Evolutionary conservation across 2,329 filamentous ascomycete species (phyloP).

Genomic region (Colletotrichum karsti): DNA sequence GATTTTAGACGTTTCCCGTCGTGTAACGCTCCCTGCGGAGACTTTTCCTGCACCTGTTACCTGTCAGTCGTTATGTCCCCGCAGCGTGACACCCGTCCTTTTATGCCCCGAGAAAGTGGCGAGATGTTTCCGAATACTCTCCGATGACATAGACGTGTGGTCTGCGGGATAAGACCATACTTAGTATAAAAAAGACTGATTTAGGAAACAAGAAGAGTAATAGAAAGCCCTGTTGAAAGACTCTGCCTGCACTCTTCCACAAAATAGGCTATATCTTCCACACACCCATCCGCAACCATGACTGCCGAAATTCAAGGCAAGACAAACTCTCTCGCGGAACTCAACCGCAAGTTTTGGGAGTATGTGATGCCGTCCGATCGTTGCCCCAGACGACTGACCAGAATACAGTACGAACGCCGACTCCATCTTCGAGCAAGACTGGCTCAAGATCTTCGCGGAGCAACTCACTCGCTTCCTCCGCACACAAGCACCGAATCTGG

Average conservation of each 20-base stretch:
- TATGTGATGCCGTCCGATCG: not conserved
- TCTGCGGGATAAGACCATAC: not conserved
- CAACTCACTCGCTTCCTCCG: slow-evolving; percentile 25
- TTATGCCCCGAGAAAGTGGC: not conserved
- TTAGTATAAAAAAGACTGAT: not conserved
- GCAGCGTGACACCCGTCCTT: not conserved
- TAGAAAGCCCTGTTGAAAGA: too few relatives aligned
- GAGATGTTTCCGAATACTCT: slow-evolving; percentile 25
- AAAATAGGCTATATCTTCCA: not conserved
- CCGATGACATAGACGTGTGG: not conserved
- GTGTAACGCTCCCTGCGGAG: not conserved
- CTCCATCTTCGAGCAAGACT: slow-evolving; percentile 24
- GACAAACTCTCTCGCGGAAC: slow-evolving; percentile 14
- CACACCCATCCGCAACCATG: not conserved
- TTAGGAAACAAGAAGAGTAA: not conserved
- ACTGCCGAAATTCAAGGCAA: not conserved
- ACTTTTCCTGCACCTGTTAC: not conserved
- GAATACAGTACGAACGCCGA: slow-evolving; percentile 15
- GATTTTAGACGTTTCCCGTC: not conserved
- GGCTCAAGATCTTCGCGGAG: slow-evolving; percentile 26
- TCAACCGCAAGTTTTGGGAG: slow-evolving; percentile 29
- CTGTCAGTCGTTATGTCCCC: not conserved
- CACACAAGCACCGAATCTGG: slow-evolving; percentile 16
- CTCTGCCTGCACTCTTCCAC: not conserved
- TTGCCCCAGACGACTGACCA: not conserved